phyloP scores from a whole-genome alignment of 1,139 yeast genomes.

The Debaryomyces robertsiae region DNA sequence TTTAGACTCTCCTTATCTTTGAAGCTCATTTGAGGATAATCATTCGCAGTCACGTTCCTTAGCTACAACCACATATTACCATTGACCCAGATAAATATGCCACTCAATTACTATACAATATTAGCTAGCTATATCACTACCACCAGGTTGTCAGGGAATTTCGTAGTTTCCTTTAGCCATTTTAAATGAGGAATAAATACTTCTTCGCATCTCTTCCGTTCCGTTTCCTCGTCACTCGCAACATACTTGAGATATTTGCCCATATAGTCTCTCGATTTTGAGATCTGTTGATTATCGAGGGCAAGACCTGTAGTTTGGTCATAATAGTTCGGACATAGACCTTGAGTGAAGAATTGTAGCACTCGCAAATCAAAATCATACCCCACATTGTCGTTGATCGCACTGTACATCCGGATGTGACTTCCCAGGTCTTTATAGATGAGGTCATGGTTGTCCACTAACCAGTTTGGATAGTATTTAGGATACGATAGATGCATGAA shows the following conservation, averaged over 20 bases:
- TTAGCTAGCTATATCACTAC: conserved; percentile 2
- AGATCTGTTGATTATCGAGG: conserved; percentile 27
- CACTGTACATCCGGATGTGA: conserved; percentile 51
- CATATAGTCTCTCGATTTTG: conserved; percentile 32
- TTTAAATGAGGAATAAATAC: conserved; percentile 43
- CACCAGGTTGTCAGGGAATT: conserved; percentile 13
- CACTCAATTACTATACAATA: neutral
- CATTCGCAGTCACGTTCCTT: neutral
- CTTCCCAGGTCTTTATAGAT: conserved; percentile 35
- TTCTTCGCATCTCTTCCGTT: conserved; percentile 35
- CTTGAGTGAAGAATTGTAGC: conserved; percentile 40
- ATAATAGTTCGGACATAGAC: conserved; percentile 41
- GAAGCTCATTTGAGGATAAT: neutral
- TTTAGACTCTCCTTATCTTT: neutral
- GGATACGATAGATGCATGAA: conserved; percentile 70
- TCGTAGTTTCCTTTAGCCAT: conserved; percentile 40
- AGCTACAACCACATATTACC: neutral
- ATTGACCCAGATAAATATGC: neutral
- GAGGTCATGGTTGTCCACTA: conserved; percentile 50
- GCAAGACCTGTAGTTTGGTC: conserved; percentile 28
- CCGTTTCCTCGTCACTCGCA: conserved; percentile 23
- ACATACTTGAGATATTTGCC: conserved; percentile 37
- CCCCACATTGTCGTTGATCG: conserved; percentile 43
- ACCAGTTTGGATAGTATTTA: conserved; percentile 55
- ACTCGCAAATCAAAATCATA: conserved; percentile 56